phyloP scores from a whole-genome alignment of 257 asterid species.

The Cynanchum wilfordii region DNA sequence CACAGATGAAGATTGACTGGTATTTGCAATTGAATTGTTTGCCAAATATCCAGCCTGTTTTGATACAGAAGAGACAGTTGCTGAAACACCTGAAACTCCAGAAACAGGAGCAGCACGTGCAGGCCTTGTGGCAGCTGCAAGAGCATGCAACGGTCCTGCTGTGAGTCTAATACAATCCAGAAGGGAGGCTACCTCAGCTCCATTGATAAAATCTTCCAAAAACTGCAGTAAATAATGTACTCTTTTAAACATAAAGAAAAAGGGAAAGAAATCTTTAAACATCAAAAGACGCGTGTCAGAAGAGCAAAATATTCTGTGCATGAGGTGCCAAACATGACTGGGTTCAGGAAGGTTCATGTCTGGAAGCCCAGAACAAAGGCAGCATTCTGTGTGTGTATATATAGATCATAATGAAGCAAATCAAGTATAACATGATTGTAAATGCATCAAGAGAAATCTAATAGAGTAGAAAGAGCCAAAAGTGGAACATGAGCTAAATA shows the following conservation, averaged over 20 bases:
- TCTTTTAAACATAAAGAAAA: background rate
- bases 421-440: background rate
- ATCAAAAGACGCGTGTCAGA: background rate
- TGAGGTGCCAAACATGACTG: background rate
- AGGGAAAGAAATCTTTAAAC: background rate
- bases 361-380: background rate
- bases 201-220: slow-evolving; percentile 95
- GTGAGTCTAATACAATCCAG: slow-evolving; percentile 96
- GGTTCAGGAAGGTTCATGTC: background rate
- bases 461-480: background rate
- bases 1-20: slow-evolving; percentile 59
- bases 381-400: background rate
- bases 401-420: background rate
- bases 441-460: background rate
- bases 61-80: slow-evolving; percentile 50
- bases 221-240: slow-evolving; percentile 42
- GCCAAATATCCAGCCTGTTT: slow-evolving; percentile 66
- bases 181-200: slow-evolving; percentile 94
- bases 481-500: background rate
- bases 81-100: slow-evolving; percentile 60
- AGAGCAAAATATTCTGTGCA: background rate
- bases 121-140: slow-evolving; percentile 98
- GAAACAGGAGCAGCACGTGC: slow-evolving; percentile 99
- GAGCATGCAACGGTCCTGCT: slow-evolving; percentile 98
- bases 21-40: slow-evolving; percentile 45